Evolutionary conservation across 306 rosid species (phyloP), one percentile per base, ranked within the genome.

Genomic region (Pterocarpus macrocarpus): DNA sequence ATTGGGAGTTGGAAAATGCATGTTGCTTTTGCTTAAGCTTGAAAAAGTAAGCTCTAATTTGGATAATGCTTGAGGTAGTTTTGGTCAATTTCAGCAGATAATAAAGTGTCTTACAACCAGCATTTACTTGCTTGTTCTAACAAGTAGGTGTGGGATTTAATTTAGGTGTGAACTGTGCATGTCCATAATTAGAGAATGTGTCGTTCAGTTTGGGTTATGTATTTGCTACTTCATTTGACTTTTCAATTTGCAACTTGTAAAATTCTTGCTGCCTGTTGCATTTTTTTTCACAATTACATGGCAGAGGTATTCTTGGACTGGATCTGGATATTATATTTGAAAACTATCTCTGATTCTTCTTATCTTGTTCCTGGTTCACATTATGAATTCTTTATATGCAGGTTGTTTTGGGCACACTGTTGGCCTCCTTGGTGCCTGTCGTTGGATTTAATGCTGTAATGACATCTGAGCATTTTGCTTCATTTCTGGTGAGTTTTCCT

Each of bases 401-500:
- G 99, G 91, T 96, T 81, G 85, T 96, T 61, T 75, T 96, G 82
- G 99, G 99, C 82, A 96, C 99, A 14, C 81, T 93, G 63, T 84
- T 96, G 87, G 99, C 99, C 61, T 66, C 99, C 10, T 82, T 96
- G 89, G 99, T 96, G 53, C 99, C 99, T 7, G 99, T 96, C 36
- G 99, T 96, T 82, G 99, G 99, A 74, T 96, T 96, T 69, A 96
- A 96, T 81, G 99, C 99, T 39, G 97, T 96, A 53, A 88, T 96
- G 95, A 96, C 99, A 63, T 96, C 99, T 17, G 99, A 96, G 85
- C 98, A 96, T 86, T 96, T 96, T 87, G 98, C 94, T 36, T 96
- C 99, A 47, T 96, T 96, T 84, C 88, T 96, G 94, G 99, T 93
- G 74, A 88, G 97, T 80, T 61, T 58, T 55, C 17, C 52, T 57